Evolutionary conservation across 2,329 filamentous ascomycete genomes (phyloP).

Genomic region (Juglanconis sp.): DNA sequence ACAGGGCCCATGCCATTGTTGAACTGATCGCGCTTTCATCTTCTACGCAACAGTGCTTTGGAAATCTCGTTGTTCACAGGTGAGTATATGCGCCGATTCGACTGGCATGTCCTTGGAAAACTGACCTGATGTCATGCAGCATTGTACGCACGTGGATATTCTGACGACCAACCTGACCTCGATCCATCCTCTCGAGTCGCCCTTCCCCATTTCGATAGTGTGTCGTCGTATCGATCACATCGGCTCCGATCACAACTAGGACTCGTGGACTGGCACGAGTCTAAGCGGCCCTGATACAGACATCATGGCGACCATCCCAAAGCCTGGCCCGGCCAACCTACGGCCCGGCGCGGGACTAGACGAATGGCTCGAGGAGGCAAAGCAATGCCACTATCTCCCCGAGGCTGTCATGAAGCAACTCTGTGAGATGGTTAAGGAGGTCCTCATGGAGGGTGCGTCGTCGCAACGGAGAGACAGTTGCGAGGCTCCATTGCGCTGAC

Average conservation of each 20-base stretch:
- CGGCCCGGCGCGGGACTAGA: conserved; percentile 81
- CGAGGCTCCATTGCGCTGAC: conserved; percentile 3
- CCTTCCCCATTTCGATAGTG: background rate
- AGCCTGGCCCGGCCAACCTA: conserved; percentile 85
- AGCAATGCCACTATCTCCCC: conserved; percentile 94
- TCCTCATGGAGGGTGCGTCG: conserved; percentile 85
- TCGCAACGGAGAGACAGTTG: background rate
- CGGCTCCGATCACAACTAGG: background rate
- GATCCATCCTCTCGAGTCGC: background rate
- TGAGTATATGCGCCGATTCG: background rate
- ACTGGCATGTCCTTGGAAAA: background rate
- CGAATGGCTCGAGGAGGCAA: conserved; percentile 95
- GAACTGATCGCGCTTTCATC: background rate
- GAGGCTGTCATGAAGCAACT: conserved; percentile 98
- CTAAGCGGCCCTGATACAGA: background rate
- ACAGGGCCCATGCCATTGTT: background rate
- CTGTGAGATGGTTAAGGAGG: conserved; percentile 98
- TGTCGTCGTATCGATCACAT: background rate
- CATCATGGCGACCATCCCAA: conserved; percentile 61
- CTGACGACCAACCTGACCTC: conserved; percentile 2
- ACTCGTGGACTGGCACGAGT: background rate
- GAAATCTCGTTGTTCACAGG: background rate
- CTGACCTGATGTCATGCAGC: conserved; percentile 8
- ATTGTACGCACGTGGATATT: conserved; percentile 3
- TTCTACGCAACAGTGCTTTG: background rate